Conservation (phyloP, 75 land plant genomes). For the Pinus albicaulis region DNA sequence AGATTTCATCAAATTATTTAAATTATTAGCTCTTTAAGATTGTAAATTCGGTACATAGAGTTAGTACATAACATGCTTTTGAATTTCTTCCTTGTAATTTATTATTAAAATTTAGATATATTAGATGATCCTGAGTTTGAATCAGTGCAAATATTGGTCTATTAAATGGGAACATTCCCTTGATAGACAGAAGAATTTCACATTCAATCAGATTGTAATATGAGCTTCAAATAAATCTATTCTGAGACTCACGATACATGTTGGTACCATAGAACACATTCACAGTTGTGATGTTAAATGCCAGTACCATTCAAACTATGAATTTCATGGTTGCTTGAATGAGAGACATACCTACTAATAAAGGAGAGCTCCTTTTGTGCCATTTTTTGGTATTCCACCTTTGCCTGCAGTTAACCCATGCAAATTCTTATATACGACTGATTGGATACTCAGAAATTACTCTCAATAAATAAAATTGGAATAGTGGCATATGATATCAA, state of each 20-base stretch:
- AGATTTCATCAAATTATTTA: no score
- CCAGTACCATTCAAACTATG: not conserved
- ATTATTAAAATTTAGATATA: not conserved
- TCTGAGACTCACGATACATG: not conserved
- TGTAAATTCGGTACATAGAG: not conserved
- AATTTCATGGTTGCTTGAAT: not conserved
- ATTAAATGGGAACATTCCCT: not conserved
- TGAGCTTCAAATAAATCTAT: not conserved
- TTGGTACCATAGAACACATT: not conserved
- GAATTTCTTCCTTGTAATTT: not conserved
- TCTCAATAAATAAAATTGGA: not conserved
- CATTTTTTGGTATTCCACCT: not conserved
- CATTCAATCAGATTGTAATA: not conserved
- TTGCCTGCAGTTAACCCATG: constrained; percentile 5
- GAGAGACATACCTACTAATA: constrained; percentile 1
- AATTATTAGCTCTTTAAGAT: no score
- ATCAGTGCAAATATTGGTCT: not conserved
- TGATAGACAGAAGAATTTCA: not conserved
- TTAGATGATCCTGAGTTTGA: not conserved
- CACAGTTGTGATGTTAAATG: not conserved
- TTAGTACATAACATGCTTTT: not conserved
- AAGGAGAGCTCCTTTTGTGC: constrained; percentile 3
- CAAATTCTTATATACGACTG: not conserved
- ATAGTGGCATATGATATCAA: not conserved
- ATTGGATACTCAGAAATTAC: not conserved